These are phyloP conservation scores for Wickerhamiella azyma DNA, from an alignment of 805 yeast genomes.

Conservation along the genomic window DNA sequence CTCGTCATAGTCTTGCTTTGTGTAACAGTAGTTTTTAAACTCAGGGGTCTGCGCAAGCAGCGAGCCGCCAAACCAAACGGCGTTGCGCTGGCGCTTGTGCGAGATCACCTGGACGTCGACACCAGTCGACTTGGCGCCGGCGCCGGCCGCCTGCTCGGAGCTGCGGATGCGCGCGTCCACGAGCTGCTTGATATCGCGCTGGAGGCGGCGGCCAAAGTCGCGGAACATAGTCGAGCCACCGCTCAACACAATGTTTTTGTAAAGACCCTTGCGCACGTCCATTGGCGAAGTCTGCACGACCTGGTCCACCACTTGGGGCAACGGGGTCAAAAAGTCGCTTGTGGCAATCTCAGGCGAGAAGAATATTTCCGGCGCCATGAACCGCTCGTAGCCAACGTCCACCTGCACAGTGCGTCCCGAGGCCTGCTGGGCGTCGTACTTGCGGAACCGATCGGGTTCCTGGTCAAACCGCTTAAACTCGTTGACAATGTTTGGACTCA, in stretches of 20 bases:
- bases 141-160: constrained; percentile 60
- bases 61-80: constrained; percentile 99
- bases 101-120: constrained; percentile 94
- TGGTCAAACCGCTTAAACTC: constrained; percentile 91
- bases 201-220: constrained; percentile 94
- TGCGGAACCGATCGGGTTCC: constrained; percentile 87
- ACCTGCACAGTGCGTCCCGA: constrained; percentile 52
- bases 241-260: constrained; percentile 85
- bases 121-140: constrained; percentile 60
- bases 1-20: constrained; percentile 95
- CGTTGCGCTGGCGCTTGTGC: constrained; percentile 94
- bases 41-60: constrained; percentile 93
- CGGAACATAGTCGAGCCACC: constrained; percentile 99
- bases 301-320: constrained; percentile 90
- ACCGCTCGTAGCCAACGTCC: constrained; percentile 95
- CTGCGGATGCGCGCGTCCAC: constrained; percentile 79
- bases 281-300: constrained; percentile 93
- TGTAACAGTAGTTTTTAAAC: constrained; percentile 90
- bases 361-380: constrained; percentile 97
- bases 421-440: constrained; percentile 61
- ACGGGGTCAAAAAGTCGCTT: constrained; percentile 86
- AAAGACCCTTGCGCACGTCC: constrained; percentile 93
- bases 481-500: constrained; percentile 92
- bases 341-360: constrained; percentile 96
- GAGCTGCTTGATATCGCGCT: constrained; percentile 77